Evolutionary conservation across 208 protist genomes (phyloP).

Genomic region (Leishmania martiniquensis): DNA sequence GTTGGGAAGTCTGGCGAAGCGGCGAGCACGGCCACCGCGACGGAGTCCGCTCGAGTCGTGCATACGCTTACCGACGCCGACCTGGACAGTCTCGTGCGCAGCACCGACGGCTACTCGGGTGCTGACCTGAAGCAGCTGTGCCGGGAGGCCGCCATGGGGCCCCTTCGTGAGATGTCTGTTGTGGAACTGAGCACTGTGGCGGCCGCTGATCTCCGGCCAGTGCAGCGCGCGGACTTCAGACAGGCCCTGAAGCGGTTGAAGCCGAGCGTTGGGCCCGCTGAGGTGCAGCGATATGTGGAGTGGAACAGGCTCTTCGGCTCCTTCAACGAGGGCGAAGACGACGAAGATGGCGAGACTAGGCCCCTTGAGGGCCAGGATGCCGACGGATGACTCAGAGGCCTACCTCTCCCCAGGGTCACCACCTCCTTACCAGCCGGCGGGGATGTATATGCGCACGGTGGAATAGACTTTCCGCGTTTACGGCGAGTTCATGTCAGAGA

Average conservation of each 20-base stretch:
- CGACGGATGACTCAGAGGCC: background rate
- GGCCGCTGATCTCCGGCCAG: conserved; percentile 56
- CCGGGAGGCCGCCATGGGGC: conserved; percentile 77
- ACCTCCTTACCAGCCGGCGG: background rate
- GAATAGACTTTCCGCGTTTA: no score
- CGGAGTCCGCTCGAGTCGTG: background rate
- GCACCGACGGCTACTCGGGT: conserved; percentile 79
- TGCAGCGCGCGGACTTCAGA: conserved; percentile 73
- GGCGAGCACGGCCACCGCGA: background rate
- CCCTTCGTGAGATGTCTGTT: conserved; percentile 66
- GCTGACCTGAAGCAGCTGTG: conserved; percentile 82
- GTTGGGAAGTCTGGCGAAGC: background rate
- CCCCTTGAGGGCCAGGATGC: background rate
- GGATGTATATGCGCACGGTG: background rate
- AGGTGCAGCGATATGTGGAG: conserved; percentile 77
- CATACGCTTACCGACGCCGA: conserved; percentile 46
- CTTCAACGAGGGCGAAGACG: conserved; percentile 51
- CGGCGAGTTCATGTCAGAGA: no score
- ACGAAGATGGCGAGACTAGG: conserved; percentile 11
- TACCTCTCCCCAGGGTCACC: background rate
- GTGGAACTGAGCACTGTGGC: conserved; percentile 53
- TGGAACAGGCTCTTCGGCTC: conserved; percentile 89
- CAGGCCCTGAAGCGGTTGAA: conserved; percentile 74
- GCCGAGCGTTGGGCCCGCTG: conserved; percentile 73
- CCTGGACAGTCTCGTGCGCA: conserved; percentile 45